Percentiles rank a stretch among this genome's conserved stretches.
These are phyloP conservation scores for Puccinia novopanici DNA, from an alignment of 1,284 basidiomycete species.

Conservation along the genomic window DNA sequence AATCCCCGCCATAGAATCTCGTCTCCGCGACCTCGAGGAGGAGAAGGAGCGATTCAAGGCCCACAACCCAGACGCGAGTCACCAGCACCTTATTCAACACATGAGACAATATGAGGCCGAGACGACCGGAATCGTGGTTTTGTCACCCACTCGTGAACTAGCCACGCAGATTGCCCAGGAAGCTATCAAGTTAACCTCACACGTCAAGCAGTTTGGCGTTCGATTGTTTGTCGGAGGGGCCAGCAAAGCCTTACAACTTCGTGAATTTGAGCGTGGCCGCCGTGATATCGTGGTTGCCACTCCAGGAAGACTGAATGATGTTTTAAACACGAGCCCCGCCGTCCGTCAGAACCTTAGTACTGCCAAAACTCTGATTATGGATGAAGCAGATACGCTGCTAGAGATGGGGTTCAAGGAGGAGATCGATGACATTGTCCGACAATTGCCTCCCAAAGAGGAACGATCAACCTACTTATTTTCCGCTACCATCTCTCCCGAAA, in stretches of 20 bases:
- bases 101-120: constrained; percentile 55
- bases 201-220: constrained; percentile 71
- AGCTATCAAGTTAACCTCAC: constrained; percentile 69
- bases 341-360: constrained; percentile 65
- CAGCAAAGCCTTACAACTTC: constrained; percentile 69
- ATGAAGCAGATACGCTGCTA: constrained; percentile 92
- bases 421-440: constrained; percentile 72
- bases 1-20: constrained; percentile 58
- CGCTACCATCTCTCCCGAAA: constrained; percentile 69
- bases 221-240: constrained; percentile 79
- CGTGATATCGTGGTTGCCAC: constrained; percentile 90
- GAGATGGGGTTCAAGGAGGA: constrained; percentile 96
- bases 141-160: constrained; percentile 91
- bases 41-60: constrained; percentile 55
- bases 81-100: constrained; percentile 50
- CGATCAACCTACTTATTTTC: constrained; percentile 94
- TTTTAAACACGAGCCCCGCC: constrained; percentile 69
- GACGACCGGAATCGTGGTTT: constrained; percentile 74
- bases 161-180: constrained; percentile 91
- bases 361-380: constrained; percentile 73
- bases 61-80: constrained; percentile 56
- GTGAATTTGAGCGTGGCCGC: constrained; percentile 68
- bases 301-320: constrained; percentile 82
- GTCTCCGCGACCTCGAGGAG: constrained; percentile 54
- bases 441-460: constrained; percentile 69